phyloP scores from a whole-genome alignment of 257 asterid species.

The Penstemon barbatus region DNA sequence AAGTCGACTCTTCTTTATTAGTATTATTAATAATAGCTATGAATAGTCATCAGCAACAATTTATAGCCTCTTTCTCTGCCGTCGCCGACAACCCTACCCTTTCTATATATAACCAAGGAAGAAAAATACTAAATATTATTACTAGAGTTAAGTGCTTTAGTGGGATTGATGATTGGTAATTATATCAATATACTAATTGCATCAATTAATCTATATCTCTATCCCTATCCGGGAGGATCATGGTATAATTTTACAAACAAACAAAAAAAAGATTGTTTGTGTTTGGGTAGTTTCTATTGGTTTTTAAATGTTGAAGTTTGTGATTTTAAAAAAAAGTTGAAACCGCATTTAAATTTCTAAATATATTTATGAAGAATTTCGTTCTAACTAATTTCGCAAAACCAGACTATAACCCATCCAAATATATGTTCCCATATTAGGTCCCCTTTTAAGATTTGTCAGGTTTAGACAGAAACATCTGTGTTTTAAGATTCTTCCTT shows the following conservation, averaged over 20 bases:
- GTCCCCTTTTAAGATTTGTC: background rate
- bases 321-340: too few species aligned
- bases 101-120: background rate
- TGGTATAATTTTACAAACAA: too few species aligned
- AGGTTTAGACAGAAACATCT: slow-evolving; percentile 16
- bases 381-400: background rate
- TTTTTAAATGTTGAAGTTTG: too few species aligned
- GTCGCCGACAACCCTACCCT: too few species aligned
- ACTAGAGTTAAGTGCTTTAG: background rate
- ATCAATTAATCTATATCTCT: background rate
- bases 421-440: background rate
- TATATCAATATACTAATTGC: background rate
- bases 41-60: too few species aligned
- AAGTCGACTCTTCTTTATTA: too few species aligned
- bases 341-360: background rate
- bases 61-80: too few species aligned
- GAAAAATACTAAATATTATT: too few species aligned
- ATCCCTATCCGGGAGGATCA: background rate
- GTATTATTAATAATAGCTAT: too few species aligned
- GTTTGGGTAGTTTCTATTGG: too few species aligned
- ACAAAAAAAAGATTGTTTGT: too few species aligned
- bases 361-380: background rate
- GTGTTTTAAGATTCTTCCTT: slow-evolving; percentile 25
- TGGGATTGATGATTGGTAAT: background rate
- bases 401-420: background rate